A percentile compares a stretch with the other conserved stretches of the same genome.
phyloP scores from a whole-genome alignment of 129 eudicot species.

The Chrysanthemum makinoi region DNA sequence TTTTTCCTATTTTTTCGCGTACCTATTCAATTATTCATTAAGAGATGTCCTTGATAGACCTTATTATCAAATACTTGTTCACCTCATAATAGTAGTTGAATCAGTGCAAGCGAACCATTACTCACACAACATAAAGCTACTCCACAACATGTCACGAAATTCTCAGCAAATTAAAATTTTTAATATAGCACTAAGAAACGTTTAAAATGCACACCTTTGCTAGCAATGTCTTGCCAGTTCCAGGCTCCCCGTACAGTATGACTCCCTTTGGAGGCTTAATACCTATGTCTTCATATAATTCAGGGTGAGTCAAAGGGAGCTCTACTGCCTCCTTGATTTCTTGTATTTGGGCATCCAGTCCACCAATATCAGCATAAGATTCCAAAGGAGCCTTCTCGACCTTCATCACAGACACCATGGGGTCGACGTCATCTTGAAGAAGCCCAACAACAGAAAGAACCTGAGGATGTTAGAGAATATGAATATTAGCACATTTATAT shows the following conservation, averaged over 20 bases:
- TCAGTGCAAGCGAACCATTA: neutral
- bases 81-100: neutral
- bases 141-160: neutral
- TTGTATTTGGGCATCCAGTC: slow-evolving; percentile 94
- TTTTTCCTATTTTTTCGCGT: neutral
- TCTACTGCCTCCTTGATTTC: slow-evolving; percentile 98
- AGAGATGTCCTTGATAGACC: neutral
- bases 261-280: slow-evolving; percentile 98
- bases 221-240: slow-evolving; percentile 94
- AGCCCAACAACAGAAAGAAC: slow-evolving; percentile 98
- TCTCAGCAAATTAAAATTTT: neutral
- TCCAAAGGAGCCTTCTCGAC: slow-evolving; percentile 98
- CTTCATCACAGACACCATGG: slow-evolving; percentile 99
- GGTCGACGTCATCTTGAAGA: slow-evolving; percentile 97
- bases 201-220: slow-evolving; percentile 67
- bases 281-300: slow-evolving; percentile 93
- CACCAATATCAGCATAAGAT: slow-evolving; percentile 98
- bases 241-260: slow-evolving; percentile 96
- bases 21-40: neutral
- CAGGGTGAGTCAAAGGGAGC: slow-evolving; percentile 96
- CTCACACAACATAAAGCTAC: neutral
- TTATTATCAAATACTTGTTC: neutral
- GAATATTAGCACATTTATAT: slow-evolving; percentile 7
- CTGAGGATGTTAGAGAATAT: slow-evolving; percentile 26
- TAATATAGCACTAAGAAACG: neutral